A percentile compares a stretch with the other conserved stretches of the same genome.
These are phyloP conservation scores for Apiospora kogelbergensis DNA, from an alignment of 2,329 filamentous ascomycete genomes.

Conservation along the genomic window DNA sequence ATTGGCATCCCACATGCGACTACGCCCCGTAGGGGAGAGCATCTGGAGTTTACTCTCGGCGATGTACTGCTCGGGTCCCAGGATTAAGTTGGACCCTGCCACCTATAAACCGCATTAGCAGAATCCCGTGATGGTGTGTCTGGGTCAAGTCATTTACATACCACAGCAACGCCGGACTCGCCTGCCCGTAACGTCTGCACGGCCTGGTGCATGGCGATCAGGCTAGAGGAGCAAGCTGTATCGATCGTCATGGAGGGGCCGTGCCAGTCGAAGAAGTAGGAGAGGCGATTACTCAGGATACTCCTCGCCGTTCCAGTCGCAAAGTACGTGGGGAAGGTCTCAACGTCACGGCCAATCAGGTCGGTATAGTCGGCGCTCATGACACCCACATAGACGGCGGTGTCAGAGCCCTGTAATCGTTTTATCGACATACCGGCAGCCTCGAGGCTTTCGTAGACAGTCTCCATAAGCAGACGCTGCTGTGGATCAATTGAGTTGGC, in stretches of 20 bases:
- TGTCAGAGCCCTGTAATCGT: slow-evolving; percentile 8
- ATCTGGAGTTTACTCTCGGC: slow-evolving; percentile 21
- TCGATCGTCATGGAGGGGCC: slow-evolving; percentile 11
- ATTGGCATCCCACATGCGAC: slow-evolving; percentile 25
- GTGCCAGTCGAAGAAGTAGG: slow-evolving; percentile 13
- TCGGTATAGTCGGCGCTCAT: not conserved
- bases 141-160: too few relatives aligned
- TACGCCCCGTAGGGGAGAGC: slow-evolving; percentile 26
- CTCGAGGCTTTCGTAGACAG: slow-evolving; percentile 30
- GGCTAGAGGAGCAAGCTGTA: slow-evolving; percentile 11
- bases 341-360: not conserved
- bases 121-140: too few relatives aligned
- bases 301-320: not conserved
- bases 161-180: not conserved
- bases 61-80: not conserved
- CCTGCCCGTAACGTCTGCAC: slow-evolving; percentile 9
- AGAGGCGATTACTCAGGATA: slow-evolving; percentile 10
- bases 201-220: slow-evolving; percentile 4
- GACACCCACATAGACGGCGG: not conserved
- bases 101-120: too few relatives aligned
- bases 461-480: slow-evolving; percentile 30
- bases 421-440: slow-evolving; percentile 15
- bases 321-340: not conserved
- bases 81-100: too few relatives aligned
- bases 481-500: slow-evolving; percentile 30